Conservation (phyloP, 208 protist species). For the Herpetomonas tarakana region DNA sequence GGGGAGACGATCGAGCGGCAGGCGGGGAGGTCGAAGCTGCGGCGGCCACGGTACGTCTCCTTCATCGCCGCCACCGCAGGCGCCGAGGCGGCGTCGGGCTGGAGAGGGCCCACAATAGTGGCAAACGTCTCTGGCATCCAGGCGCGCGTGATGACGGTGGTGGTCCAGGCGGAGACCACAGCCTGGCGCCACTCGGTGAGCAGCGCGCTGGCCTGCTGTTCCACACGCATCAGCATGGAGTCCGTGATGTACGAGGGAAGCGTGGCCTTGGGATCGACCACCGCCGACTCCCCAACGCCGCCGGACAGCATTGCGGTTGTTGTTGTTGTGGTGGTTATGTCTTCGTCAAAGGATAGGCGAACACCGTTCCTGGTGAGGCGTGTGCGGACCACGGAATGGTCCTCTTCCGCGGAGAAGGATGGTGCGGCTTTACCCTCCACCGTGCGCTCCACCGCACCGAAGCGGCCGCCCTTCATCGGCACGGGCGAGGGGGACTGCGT, state of each 20-base stretch:
- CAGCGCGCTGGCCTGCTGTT: not conserved
- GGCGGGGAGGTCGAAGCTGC: too few relatives aligned
- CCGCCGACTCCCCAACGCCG: not conserved
- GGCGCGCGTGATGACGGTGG: not conserved
- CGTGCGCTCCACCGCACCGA: not conserved
- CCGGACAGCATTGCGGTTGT: not conserved
- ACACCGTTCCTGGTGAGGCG: not conserved
- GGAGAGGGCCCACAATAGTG: not conserved
- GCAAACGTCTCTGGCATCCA: not conserved
- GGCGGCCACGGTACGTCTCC: too few relatives aligned
- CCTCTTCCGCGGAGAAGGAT: conserved; percentile 5
- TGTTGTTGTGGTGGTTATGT: not conserved
- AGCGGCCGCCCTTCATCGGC: not conserved
- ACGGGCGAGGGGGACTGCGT: conserved; percentile 1
- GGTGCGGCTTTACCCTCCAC: not conserved
- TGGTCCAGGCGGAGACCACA: not conserved
- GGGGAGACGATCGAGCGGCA: not conserved
- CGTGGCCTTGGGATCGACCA: not conserved
- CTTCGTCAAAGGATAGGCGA: not conserved
- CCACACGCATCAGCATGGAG: not conserved
- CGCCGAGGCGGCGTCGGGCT: too few relatives aligned
- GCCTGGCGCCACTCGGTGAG: not conserved
- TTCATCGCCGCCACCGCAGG: too few relatives aligned
- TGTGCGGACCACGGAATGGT: not conserved
- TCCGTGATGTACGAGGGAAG: not conserved